phyloP scores from a whole-genome alignment of 2,329 filamentous ascomycete species.

The Xylaria sp. region DNA sequence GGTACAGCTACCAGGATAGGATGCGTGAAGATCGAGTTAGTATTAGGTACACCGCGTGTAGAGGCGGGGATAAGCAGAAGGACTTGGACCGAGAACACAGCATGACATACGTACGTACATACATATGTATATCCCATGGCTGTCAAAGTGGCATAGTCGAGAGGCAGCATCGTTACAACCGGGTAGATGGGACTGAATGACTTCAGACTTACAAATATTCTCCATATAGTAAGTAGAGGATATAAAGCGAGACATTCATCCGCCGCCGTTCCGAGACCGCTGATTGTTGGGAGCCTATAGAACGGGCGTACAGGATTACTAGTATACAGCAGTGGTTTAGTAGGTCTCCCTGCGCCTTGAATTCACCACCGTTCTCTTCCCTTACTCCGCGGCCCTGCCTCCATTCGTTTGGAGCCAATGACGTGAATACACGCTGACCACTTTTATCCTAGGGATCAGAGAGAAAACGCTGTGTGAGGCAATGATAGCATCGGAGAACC shows the following conservation, averaged over 20 bases:
- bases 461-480: not conserved
- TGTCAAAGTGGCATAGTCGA: constrained; percentile 9
- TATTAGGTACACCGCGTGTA: not conserved
- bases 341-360: too few species aligned
- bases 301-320: too few species aligned
- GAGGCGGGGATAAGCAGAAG: not conserved
- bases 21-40: constrained; percentile 1
- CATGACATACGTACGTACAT: not conserved
- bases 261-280: too few species aligned
- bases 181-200: not conserved
- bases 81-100: not conserved
- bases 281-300: too few species aligned
- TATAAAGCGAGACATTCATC: too few species aligned
- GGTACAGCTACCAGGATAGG: not conserved
- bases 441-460: not conserved
- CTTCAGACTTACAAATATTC: too few species aligned
- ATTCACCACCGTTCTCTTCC: too few species aligned
- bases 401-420: not conserved
- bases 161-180: not conserved
- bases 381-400: too few species aligned
- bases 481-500: not conserved
- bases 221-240: too few species aligned
- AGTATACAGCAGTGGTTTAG: too few species aligned
- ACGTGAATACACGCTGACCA: not conserved
- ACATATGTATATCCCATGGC: too few species aligned